These are phyloP conservation scores for Stereocaulon alpinum DNA, from an alignment of 495 filamentous ascomycete species.

Conservation along the genomic window DNA sequence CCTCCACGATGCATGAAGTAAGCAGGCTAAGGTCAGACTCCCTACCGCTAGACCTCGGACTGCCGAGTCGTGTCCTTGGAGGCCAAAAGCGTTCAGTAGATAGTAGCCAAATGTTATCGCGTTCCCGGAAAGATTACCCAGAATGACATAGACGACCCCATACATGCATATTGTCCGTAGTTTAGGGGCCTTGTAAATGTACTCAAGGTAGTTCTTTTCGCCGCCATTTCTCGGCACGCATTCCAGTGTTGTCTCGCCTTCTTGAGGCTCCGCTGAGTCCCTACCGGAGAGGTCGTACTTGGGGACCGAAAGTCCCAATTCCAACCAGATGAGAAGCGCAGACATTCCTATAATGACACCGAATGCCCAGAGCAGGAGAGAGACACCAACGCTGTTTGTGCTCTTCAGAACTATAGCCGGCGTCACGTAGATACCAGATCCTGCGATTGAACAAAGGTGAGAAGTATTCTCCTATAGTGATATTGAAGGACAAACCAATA, in stretches of 20 bases:
- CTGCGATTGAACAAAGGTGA: slow-evolving; percentile 9
- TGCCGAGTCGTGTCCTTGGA: slow-evolving; percentile 15
- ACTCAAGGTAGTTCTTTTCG: slow-evolving; percentile 44
- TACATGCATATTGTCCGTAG: slow-evolving; percentile 35
- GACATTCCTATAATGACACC: slow-evolving; percentile 29
- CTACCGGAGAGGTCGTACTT: slow-evolving; percentile 22
- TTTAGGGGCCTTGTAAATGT: slow-evolving; percentile 29
- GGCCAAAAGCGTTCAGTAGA: slow-evolving; percentile 26
- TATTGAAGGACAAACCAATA: slow-evolving; percentile 16
- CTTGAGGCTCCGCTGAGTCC: neutral
- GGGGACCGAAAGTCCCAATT: slow-evolving; percentile 37
- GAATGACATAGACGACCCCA: slow-evolving; percentile 36
- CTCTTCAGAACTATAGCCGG: slow-evolving; percentile 28
- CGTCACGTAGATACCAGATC: slow-evolving; percentile 31
- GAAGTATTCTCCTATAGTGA: neutral
- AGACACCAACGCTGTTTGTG: slow-evolving; percentile 30
- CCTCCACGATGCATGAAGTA: slow-evolving; percentile 39
- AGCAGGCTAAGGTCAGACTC: slow-evolving; percentile 31
- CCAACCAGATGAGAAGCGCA: slow-evolving; percentile 32
- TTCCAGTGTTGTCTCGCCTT: slow-evolving; percentile 4
- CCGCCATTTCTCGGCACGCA: slow-evolving; percentile 39
- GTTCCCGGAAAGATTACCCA: slow-evolving; percentile 43
- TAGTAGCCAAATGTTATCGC: slow-evolving; percentile 33
- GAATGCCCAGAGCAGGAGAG: slow-evolving; percentile 31
- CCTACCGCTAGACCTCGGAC: slow-evolving; percentile 36